Percentiles rank a stretch among this genome's conserved stretches.
Conservation (phyloP, 1,284 basidiomycete species). For the Cystobasidiaceae sp. region DNA sequence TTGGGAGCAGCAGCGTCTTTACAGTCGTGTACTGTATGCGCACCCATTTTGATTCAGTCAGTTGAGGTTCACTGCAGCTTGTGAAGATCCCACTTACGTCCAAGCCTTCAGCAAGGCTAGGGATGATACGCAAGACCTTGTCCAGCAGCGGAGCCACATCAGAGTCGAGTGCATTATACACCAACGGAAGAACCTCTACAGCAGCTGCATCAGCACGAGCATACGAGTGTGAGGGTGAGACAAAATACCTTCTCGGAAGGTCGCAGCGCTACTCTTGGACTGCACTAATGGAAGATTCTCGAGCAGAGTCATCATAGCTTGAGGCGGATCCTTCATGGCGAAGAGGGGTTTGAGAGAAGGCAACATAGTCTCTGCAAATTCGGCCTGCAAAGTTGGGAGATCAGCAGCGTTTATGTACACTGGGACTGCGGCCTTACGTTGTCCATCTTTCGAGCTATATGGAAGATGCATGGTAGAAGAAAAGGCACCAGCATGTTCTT, state of each 20-base stretch:
- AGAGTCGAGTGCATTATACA: slow-evolving; percentile 90
- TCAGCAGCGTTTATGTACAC: too few species aligned
- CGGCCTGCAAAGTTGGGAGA: slow-evolving; percentile 54
- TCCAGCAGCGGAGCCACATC: slow-evolving; percentile 90
- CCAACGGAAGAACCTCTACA: slow-evolving; percentile 82
- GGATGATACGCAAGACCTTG: slow-evolving; percentile 75
- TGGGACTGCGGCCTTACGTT: slow-evolving; percentile 36
- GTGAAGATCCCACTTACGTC: slow-evolving; percentile 52
- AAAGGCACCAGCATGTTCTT: slow-evolving; percentile 81
- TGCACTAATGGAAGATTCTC: slow-evolving; percentile 85
- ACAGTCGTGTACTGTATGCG: slow-evolving; percentile 39
- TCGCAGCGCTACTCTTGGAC: slow-evolving; percentile 76
- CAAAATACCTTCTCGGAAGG: slow-evolving; percentile 87
- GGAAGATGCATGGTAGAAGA: slow-evolving; percentile 96
- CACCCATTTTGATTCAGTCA: too few species aligned
- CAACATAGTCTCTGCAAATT: slow-evolving; percentile 76
- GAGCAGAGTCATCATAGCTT: slow-evolving; percentile 79
- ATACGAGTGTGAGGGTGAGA: too few species aligned
- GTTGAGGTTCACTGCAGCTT: too few species aligned
- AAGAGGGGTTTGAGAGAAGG: slow-evolving; percentile 89
- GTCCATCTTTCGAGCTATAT: slow-evolving; percentile 72
- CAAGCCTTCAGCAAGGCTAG: slow-evolving; percentile 82
- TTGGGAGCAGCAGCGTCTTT: slow-evolving; percentile 74
- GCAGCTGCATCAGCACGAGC: neutral
- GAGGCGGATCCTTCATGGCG: slow-evolving; percentile 85